Evolutionary conservation across 495 filamentous ascomycete species (phyloP).

Genomic region (Tuber melanosporum): DNA sequence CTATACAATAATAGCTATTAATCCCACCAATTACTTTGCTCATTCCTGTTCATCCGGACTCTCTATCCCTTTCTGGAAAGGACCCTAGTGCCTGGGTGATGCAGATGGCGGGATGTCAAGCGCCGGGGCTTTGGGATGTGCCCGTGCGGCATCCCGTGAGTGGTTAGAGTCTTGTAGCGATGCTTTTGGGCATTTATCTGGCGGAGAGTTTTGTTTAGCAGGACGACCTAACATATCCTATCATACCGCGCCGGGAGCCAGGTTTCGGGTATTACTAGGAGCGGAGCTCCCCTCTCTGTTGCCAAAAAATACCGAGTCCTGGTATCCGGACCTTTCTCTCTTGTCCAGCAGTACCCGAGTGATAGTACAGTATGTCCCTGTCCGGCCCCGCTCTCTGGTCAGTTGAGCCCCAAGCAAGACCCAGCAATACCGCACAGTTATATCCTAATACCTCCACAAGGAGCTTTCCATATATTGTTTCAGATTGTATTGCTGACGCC

Average conservation of each 20-base stretch:
- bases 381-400: neutral
- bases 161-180: neutral
- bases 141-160: neutral
- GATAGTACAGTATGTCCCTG: neutral
- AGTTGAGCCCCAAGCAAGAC: neutral
- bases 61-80: neutral
- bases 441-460: neutral
- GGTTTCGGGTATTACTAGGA: neutral
- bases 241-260: neutral
- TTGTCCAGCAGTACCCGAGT: neutral
- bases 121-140: neutral
- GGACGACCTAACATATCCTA: neutral
- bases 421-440: neutral
- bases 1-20: neutral
- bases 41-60: neutral
- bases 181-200: neutral
- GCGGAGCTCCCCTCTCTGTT: neutral
- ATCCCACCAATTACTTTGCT: neutral
- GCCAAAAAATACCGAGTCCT: neutral
- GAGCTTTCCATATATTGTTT: slow-evolving; percentile 3
- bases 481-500: slow-evolving; percentile 12
- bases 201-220: neutral
- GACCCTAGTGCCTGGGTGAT: neutral
- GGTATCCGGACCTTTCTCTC: neutral
- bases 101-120: neutral